Percentiles rank a stretch among this genome's conserved stretches.
phyloP scores from a whole-genome alignment of 129 eudicot species.

The Daucus carota region DH1_v3.0 NC_030386.2:5680501-5681000 shows the following conservation, averaged over 20 bases:
- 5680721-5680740: constrained; percentile 91
- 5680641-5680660: constrained; percentile 4
- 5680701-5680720: constrained; percentile 93
- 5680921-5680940: constrained; percentile 46
- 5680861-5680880: constrained; percentile 15
- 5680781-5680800: constrained; percentile 82
- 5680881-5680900: constrained; percentile 70
- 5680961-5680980: constrained; percentile 67
- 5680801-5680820: not conserved
- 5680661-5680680: constrained; percentile 8
- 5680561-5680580: constrained; percentile 51
- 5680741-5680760: constrained; percentile 59
- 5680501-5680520: constrained; percentile 2
- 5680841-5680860: not conserved
- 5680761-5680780: constrained; percentile 48
- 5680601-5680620: constrained; percentile 61
- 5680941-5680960: constrained; percentile 48
- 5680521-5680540: constrained; percentile 18
- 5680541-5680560: constrained; percentile 38
- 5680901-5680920: constrained; percentile 74
- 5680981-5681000: constrained; percentile 73
- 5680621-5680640: constrained; percentile 5
- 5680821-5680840: not conserved
- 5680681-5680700: constrained; percentile 44
- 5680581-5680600: constrained; percentile 50